phyloP scores from a whole-genome alignment of 192 early-diverging fungal species.

The Rhizophagus clarus region DNA sequence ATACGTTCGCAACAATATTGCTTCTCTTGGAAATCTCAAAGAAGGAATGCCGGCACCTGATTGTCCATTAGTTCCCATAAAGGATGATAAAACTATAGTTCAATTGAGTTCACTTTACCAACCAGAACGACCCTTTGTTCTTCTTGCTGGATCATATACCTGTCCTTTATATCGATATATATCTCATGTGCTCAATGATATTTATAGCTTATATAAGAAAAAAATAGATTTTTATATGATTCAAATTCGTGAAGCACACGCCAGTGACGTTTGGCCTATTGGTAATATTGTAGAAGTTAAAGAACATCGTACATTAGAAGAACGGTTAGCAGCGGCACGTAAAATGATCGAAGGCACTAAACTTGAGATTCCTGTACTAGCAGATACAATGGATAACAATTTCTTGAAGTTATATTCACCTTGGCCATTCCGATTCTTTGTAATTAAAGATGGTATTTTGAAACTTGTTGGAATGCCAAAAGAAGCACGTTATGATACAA shows the following conservation, averaged over 20 bases:
- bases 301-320: slow-evolving; percentile 13
- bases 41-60: slow-evolving; percentile 28
- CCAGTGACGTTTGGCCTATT: slow-evolving; percentile 26
- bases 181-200: slow-evolving; percentile 28
- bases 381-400: slow-evolving; percentile 23
- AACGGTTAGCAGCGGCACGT: slow-evolving; percentile 12
- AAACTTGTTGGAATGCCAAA: slow-evolving; percentile 27
- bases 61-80: slow-evolving; percentile 10
- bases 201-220: slow-evolving; percentile 1
- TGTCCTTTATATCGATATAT: slow-evolving; percentile 26
- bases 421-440: slow-evolving; percentile 25
- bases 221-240: slow-evolving; percentile 24
- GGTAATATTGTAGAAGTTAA: slow-evolving; percentile 18
- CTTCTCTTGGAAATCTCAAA: slow-evolving; percentile 7
- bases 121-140: slow-evolving; percentile 10
- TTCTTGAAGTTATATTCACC: slow-evolving; percentile 18
- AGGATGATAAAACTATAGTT: background rate
- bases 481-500: slow-evolving; percentile 26
- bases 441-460: slow-evolving; percentile 21
- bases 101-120: background rate
- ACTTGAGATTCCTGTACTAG: slow-evolving; percentile 12
- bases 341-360: slow-evolving; percentile 12
- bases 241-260: slow-evolving; percentile 31
- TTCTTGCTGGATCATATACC: slow-evolving; percentile 26
- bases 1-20: slow-evolving; percentile 27